These are phyloP conservation scores for Pyricularia sp. DNA, from an alignment of 2,329 filamentous ascomycete genomes.

Conservation along the genomic window DNA sequence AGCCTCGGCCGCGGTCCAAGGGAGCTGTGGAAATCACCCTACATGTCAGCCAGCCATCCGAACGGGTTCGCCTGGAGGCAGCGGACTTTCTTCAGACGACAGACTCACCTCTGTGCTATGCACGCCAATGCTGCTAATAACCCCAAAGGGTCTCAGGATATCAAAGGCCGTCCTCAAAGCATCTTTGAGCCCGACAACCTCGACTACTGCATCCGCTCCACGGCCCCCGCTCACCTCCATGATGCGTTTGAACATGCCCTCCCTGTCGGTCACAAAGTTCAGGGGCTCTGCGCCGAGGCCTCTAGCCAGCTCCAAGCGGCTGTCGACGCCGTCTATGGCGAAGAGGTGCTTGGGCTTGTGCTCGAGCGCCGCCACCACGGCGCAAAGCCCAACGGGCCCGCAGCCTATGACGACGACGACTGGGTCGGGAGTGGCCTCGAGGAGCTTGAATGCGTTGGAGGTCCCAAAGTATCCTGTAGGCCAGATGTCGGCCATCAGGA, in stretches of 20 bases:
- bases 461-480: conserved; percentile 78
- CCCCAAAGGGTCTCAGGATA: conserved; percentile 57
- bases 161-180: conserved; percentile 61
- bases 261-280: conserved; percentile 58
- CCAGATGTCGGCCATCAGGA: conserved; percentile 90
- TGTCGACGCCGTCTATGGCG: conserved; percentile 66
- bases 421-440: conserved; percentile 37
- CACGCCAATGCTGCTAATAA: conserved; percentile 63
- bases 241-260: conserved; percentile 54
- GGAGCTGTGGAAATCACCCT: conserved; percentile 36
- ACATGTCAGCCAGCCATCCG: background rate
- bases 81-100: conserved; percentile 3
- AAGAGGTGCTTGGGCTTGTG: conserved; percentile 64
- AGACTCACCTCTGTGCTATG: conserved; percentile 54
- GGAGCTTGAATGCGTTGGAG: conserved; percentile 58
- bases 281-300: conserved; percentile 68
- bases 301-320: conserved; percentile 59
- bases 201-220: conserved; percentile 75
- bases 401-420: conserved; percentile 75
- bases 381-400: conserved; percentile 75
- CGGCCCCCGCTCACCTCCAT: conserved; percentile 64
- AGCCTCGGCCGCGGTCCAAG: conserved; percentile 52
- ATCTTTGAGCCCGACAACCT: conserved; percentile 59
- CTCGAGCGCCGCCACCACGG: conserved; percentile 63
- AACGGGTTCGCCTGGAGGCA: conserved; percentile 5